Evolutionary conservation across 176 grass and related monocot species (phyloP).

Genomic region (Rhynchospora tenuis): DNA sequence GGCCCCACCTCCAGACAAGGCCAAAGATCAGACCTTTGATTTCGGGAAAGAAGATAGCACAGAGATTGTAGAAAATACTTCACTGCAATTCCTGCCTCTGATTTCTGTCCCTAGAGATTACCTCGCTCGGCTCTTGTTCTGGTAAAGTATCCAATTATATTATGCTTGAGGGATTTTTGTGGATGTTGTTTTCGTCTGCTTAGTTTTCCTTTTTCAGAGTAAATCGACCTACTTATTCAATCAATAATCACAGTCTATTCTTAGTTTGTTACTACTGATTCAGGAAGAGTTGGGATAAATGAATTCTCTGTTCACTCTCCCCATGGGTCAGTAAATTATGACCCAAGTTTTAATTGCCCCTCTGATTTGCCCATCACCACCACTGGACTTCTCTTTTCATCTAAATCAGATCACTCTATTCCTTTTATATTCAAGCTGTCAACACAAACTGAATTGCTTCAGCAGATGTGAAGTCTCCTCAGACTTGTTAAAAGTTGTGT

Average conservation of each 20-base stretch:
- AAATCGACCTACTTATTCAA: background rate
- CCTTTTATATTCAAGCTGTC: background rate
- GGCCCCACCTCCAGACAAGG: conserved; percentile 49
- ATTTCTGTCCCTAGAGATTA: conserved; percentile 82
- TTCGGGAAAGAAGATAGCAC: conserved; percentile 48
- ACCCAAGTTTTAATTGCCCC: background rate
- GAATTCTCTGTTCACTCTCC: background rate
- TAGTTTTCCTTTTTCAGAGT: background rate
- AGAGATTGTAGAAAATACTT: conserved; percentile 70
- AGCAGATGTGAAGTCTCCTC: background rate
- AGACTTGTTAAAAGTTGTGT: background rate
- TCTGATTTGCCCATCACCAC: background rate
- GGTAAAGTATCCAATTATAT: conserved; percentile 41
- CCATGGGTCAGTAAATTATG: background rate
- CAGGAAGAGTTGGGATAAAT: background rate
- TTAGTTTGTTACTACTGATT: background rate
- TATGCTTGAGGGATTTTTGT: background rate
- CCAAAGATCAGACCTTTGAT: conserved; percentile 38
- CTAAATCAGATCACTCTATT: background rate
- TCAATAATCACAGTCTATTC: background rate
- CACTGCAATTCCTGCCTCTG: conserved; percentile 65
- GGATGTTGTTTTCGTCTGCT: background rate
- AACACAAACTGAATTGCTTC: background rate
- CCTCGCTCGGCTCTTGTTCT: conserved; percentile 91
- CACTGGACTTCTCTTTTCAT: background rate